These are phyloP conservation scores for Metrosideros polymorpha DNA, from an alignment of 441 rosid species.

Conservation along the genomic window DNA sequence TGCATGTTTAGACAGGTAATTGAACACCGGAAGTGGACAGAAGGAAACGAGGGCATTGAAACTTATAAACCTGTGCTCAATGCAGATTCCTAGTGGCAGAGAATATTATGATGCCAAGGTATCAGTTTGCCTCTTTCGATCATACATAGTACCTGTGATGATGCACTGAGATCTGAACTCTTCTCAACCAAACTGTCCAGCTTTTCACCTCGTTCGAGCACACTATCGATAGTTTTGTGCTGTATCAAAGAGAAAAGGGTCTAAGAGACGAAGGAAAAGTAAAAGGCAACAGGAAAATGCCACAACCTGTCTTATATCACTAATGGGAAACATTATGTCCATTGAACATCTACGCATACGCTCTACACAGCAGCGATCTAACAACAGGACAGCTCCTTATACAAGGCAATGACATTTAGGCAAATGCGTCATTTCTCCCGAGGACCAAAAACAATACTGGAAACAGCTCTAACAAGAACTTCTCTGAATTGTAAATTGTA, in stretches of 20 bases:
- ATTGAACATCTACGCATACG: background rate
- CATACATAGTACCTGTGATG: slow-evolving; percentile 66
- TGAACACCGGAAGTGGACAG: background rate
- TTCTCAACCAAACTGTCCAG: slow-evolving; percentile 84
- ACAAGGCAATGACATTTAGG: background rate
- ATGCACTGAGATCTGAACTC: slow-evolving; percentile 94
- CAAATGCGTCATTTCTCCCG: background rate
- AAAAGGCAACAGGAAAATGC: background rate
- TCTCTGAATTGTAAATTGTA: background rate
- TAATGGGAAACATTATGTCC: background rate
- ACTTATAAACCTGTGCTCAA: background rate
- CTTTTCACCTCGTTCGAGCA: slow-evolving; percentile 83
- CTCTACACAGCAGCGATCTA: background rate
- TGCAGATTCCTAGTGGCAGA: background rate
- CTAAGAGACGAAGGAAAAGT: background rate
- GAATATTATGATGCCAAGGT: background rate
- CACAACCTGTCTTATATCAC: background rate
- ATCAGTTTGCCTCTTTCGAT: background rate
- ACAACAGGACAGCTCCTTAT: background rate
- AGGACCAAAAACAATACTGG: background rate
- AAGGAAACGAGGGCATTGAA: background rate
- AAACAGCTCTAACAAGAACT: background rate
- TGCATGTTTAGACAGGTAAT: background rate
- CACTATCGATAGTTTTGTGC: slow-evolving; percentile 94
- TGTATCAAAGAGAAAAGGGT: slow-evolving; percentile 14